Percentiles rank a stretch among this genome's conserved stretches.
These are phyloP conservation scores for Mortierella sp. DNA, from an alignment of 371 early-diverging fungal species.

Conservation along the genomic window DNA sequence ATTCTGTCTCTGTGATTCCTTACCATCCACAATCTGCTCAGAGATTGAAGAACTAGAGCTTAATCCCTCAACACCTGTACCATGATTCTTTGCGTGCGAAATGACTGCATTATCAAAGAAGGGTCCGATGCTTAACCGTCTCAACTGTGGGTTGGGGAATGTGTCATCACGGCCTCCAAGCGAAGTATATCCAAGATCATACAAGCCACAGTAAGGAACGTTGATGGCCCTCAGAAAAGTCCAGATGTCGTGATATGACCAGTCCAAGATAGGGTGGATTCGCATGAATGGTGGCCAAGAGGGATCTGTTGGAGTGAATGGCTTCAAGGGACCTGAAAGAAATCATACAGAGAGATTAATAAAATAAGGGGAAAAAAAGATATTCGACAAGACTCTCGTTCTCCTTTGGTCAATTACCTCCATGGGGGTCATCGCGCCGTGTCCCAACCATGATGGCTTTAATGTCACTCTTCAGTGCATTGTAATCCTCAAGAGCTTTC, in stretches of 20 bases:
- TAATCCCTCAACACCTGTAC: constrained; percentile 6
- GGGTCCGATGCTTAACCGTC: constrained; percentile 40
- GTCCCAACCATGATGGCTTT: constrained; percentile 93
- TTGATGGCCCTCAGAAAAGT: constrained; percentile 73
- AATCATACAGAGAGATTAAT: too few relatives aligned
- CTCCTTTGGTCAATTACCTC: constrained; percentile 65
- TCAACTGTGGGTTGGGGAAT: constrained; percentile 79
- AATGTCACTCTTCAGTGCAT: constrained; percentile 56
- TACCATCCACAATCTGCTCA: neutral
- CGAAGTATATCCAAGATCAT: constrained; percentile 96
- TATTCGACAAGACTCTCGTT: too few relatives aligned
- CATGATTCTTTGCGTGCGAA: constrained; percentile 14
- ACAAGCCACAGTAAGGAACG: constrained; percentile 91
- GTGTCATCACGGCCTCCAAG: constrained; percentile 91
- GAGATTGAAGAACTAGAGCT: neutral
- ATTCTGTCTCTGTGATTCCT: neutral
- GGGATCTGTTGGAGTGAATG: constrained; percentile 84
- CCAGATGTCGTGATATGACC: constrained; percentile 93
- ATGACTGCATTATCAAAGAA: constrained; percentile 54
- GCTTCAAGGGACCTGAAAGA: constrained; percentile 68
- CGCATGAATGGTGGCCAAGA: constrained; percentile 96
- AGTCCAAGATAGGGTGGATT: constrained; percentile 93
- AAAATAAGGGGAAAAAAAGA: neutral
- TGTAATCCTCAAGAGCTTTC: constrained; percentile 77
- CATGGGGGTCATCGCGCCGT: constrained; percentile 92